Conservation (phyloP, 2,329 filamentous ascomycete genomes). For the Botryosphaeria agaves region DNA sequence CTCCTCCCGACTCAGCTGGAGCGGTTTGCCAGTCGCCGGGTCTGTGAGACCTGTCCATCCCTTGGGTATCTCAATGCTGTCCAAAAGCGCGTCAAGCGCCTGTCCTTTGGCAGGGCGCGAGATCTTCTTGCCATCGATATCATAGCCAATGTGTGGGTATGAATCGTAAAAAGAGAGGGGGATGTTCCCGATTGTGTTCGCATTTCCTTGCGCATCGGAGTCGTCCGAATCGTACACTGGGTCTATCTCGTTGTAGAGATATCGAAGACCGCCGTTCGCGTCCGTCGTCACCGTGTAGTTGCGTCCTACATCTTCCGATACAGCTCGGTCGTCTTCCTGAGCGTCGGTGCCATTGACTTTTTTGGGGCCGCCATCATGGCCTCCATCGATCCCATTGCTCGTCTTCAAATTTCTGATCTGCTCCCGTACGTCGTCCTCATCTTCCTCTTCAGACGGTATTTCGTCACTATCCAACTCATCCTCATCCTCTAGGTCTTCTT, state of each 20-base stretch:
- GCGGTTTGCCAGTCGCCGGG: slow-evolving; percentile 78
- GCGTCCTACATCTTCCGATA: slow-evolving; percentile 15
- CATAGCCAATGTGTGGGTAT: slow-evolving; percentile 95
- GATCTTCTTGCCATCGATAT: slow-evolving; percentile 97
- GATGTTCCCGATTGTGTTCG: slow-evolving; percentile 92
- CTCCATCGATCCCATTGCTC: slow-evolving; percentile 8
- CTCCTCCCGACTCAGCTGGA: slow-evolving; percentile 76
- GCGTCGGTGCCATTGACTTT: slow-evolving; percentile 6
- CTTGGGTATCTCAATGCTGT: slow-evolving; percentile 92
- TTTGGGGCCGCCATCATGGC: slow-evolving; percentile 1
- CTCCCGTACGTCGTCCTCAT: slow-evolving; percentile 23
- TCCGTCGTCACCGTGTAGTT: slow-evolving; percentile 53
- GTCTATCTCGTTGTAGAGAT: slow-evolving; percentile 86
- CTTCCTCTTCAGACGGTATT: slow-evolving; percentile 11
- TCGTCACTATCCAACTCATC: slow-evolving; percentile 11
- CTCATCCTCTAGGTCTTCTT: slow-evolving; percentile 15
- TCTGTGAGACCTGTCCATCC: slow-evolving; percentile 96
- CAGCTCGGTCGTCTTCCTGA: slow-evolving; percentile 6
- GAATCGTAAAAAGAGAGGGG: slow-evolving; percentile 90
- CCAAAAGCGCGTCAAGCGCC: slow-evolving; percentile 79
- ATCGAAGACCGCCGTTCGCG: slow-evolving; percentile 79
- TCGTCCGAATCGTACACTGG: slow-evolving; percentile 94
- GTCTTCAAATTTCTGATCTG: slow-evolving; percentile 26
- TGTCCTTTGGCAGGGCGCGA: slow-evolving; percentile 89
- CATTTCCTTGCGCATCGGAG: slow-evolving; percentile 58